phyloP scores from a whole-genome alignment of 345 rosid species.

The Diplotaxis tenuifolia region DNA sequence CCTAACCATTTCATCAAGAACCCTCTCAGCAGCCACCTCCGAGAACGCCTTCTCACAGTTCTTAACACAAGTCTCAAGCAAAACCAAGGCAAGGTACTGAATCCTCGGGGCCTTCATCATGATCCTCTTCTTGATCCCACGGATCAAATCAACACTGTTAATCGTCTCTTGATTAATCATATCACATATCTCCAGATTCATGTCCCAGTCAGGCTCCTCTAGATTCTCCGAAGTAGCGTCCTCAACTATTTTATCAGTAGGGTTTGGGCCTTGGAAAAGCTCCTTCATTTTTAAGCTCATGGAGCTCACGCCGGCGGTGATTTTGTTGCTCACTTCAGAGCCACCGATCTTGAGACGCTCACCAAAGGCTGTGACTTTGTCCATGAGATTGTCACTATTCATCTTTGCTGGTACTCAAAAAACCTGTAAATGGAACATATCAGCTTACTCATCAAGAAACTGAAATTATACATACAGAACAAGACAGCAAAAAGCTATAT shows the following conservation, averaged over 20 bases:
- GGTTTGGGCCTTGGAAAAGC: conserved; percentile 90
- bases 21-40: conserved; percentile 95
- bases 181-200: conserved; percentile 91
- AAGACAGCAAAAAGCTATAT: not conserved
- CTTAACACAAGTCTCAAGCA: conserved; percentile 91
- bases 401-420: conserved; percentile 46
- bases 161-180: conserved; percentile 86
- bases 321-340: conserved; percentile 75
- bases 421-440: conserved; percentile 22
- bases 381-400: conserved; percentile 83
- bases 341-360: conserved; percentile 96
- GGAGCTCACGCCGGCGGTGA: conserved; percentile 90
- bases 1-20: conserved; percentile 97
- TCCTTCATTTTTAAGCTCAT: conserved; percentile 97
- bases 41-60: conserved; percentile 98
- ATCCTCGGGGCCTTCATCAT: conserved; percentile 77
- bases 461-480: not conserved
- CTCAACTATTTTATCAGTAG: conserved; percentile 85
- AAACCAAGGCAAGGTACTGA: conserved; percentile 82
- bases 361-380: conserved; percentile 86
- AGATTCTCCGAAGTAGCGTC: conserved; percentile 90
- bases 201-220: conserved; percentile 95
- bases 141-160: conserved; percentile 78
- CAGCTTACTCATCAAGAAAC: not conserved
- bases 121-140: conserved; percentile 83